Evolutionary conservation across 148 eudicot species (phyloP).

Genomic region (Rheum nobile): DNA sequence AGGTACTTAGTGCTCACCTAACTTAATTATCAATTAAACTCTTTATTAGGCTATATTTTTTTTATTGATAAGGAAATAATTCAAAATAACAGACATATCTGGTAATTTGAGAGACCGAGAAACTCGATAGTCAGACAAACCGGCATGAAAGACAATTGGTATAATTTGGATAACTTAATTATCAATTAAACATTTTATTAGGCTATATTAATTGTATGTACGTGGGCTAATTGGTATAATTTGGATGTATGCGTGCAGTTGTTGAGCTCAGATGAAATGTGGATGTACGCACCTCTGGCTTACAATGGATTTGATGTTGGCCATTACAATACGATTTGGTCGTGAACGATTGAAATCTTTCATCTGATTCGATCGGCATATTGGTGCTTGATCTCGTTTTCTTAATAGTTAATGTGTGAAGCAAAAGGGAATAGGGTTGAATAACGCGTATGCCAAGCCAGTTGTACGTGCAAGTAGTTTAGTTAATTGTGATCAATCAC

Average conservation of each 20-base stretch:
- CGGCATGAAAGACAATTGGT: too few species aligned
- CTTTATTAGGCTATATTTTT: too few species aligned
- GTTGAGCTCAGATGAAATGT: constrained; percentile 61
- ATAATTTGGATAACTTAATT: too few species aligned
- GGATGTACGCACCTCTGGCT: constrained; percentile 69
- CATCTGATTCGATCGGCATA: too few species aligned
- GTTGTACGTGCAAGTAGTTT: neutral
- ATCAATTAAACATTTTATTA: too few species aligned
- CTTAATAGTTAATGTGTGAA: too few species aligned
- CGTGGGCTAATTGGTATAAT: neutral
- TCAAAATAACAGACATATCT: too few species aligned
- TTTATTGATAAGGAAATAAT: too few species aligned
- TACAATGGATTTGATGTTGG: constrained; percentile 56
- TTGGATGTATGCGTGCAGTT: constrained; percentile 23
- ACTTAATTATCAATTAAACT: too few species aligned
- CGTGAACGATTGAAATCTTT: neutral
- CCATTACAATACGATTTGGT: constrained; percentile 20
- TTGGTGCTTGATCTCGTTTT: too few species aligned
- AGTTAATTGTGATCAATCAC: neutral
- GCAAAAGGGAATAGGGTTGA: neutral
- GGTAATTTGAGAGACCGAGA: too few species aligned
- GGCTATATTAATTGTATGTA: neutral
- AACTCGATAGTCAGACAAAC: too few species aligned
- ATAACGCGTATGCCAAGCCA: neutral
- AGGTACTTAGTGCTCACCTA: constrained; percentile 17